Percentiles rank a stretch among this genome's conserved stretches.
These are phyloP conservation scores for Eucalyptus cladocalyx DNA, from an alignment of 345 rosid genomes.

Conservation along the genomic window DNA sequence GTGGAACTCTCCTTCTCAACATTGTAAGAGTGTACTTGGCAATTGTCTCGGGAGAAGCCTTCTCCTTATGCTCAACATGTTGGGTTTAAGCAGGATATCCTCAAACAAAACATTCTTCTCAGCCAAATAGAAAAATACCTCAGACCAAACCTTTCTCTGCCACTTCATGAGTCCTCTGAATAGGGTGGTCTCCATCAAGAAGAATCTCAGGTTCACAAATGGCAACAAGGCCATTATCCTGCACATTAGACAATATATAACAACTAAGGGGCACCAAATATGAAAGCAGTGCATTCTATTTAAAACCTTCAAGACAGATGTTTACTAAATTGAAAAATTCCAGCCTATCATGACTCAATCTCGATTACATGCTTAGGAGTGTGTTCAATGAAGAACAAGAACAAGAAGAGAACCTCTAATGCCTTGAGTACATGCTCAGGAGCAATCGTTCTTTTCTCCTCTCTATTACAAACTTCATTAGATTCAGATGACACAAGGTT, in stretches of 20 bases:
- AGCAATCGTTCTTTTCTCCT: too few species aligned
- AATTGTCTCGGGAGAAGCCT: conserved; percentile 79
- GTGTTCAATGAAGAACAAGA: neutral
- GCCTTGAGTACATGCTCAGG: conserved; percentile 94
- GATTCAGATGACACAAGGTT: too few species aligned
- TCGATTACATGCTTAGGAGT: too few species aligned
- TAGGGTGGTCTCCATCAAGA: conserved; percentile 92
- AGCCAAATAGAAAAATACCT: conserved; percentile 91
- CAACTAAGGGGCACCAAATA: too few species aligned
- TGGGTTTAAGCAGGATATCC: conserved; percentile 91
- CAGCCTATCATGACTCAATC: too few species aligned
- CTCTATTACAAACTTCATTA: too few species aligned
- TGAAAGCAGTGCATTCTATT: too few species aligned
- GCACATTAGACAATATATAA: neutral
- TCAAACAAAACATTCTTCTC: conserved; percentile 81
- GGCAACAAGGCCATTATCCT: conserved; percentile 97
- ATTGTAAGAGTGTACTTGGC: conserved; percentile 87
- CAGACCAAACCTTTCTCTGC: conserved; percentile 99
- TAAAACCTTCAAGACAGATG: too few species aligned
- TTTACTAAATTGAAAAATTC: too few species aligned
- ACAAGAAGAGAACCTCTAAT: conserved; percentile 33
- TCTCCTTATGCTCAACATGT: conserved; percentile 88
- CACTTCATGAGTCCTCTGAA: conserved; percentile 89
- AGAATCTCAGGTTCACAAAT: conserved; percentile 98
- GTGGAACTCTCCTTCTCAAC: conserved; percentile 92